Conservation (phyloP, 2,329 filamentous ascomycete species). For the Nemania serpens region DNA sequence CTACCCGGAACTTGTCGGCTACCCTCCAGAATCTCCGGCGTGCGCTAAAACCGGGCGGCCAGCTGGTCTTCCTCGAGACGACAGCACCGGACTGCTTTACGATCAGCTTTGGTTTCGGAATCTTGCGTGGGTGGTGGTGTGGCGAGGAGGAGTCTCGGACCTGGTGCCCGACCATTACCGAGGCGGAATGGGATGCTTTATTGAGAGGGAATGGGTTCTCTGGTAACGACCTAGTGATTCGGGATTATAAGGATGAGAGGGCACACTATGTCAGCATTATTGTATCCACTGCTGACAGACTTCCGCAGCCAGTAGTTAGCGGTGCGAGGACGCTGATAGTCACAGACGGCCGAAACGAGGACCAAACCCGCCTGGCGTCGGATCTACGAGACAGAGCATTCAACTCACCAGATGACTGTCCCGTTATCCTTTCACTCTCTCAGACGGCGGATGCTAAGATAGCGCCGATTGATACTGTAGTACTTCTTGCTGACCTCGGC, state of each 20-base stretch:
- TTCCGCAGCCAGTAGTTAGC: not conserved
- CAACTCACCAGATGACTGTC: no score
- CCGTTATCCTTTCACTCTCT: not conserved
- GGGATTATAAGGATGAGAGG: conserved; percentile 25
- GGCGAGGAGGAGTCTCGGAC: not conserved
- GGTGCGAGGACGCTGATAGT: not conserved
- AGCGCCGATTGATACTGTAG: not conserved
- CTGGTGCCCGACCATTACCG: not conserved
- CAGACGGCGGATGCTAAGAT: not conserved
- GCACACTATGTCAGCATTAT: conserved; percentile 31
- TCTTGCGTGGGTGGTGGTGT: conserved; percentile 24
- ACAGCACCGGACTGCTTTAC: conserved; percentile 20
- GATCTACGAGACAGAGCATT: no score
- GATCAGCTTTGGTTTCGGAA: conserved; percentile 30
- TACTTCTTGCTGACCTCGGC: not conserved
- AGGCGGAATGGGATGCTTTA: conserved; percentile 24
- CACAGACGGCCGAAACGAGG: not conserved
- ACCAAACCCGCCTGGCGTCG: not conserved
- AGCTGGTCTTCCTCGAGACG: not conserved
- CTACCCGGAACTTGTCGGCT: not conserved
- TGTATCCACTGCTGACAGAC: conserved; percentile 13
- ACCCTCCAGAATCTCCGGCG: conserved; percentile 9
- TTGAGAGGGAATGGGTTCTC: conserved; percentile 27
- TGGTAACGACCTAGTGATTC: conserved; percentile 29
- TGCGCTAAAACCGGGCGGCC: conserved; percentile 20